phyloP scores from a whole-genome alignment of 2,329 filamentous ascomycete genomes.

The Colletotrichum sp. region DNA sequence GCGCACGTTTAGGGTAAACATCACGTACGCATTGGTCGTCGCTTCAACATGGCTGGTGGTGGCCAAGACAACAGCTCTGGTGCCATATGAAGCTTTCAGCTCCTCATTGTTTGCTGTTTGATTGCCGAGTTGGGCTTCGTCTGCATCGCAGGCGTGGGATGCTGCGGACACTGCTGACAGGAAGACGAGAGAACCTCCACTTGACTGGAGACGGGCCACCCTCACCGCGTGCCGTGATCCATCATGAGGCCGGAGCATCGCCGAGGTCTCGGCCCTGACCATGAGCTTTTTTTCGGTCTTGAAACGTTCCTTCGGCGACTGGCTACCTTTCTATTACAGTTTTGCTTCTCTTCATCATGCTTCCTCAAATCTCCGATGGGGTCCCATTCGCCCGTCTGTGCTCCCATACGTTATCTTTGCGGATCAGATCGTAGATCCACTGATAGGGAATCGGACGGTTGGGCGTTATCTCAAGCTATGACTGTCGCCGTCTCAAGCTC shows the following conservation, averaged over 20 bases:
- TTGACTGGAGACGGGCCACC: slow-evolving; percentile 5
- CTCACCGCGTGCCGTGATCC: slow-evolving; percentile 5
- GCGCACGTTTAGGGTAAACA: background rate
- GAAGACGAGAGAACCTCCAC: background rate
- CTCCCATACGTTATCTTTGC: slow-evolving; percentile 11
- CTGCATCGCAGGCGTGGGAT: background rate
- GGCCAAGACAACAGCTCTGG: background rate
- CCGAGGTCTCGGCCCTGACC: background rate
- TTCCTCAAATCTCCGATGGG: background rate
- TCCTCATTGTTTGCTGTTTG: background rate
- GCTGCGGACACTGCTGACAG: background rate
- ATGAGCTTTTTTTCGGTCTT: slow-evolving; percentile 6
- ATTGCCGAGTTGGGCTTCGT: background rate
- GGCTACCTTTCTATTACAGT: background rate
- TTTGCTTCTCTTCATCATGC: background rate
- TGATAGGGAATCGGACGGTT: slow-evolving; percentile 8
- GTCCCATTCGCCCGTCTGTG: slow-evolving; percentile 8
- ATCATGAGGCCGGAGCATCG: slow-evolving; percentile 16
- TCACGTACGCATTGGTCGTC: background rate
- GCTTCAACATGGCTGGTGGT: background rate
- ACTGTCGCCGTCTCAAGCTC: background rate
- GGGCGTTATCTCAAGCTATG: slow-evolving; percentile 14
- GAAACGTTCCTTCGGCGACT: background rate
- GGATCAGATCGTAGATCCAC: slow-evolving; percentile 22
- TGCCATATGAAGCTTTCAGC: background rate